phyloP scores from a whole-genome alignment of 2,329 filamentous ascomycete genomes.

The Gremmenia infestans region DNA sequence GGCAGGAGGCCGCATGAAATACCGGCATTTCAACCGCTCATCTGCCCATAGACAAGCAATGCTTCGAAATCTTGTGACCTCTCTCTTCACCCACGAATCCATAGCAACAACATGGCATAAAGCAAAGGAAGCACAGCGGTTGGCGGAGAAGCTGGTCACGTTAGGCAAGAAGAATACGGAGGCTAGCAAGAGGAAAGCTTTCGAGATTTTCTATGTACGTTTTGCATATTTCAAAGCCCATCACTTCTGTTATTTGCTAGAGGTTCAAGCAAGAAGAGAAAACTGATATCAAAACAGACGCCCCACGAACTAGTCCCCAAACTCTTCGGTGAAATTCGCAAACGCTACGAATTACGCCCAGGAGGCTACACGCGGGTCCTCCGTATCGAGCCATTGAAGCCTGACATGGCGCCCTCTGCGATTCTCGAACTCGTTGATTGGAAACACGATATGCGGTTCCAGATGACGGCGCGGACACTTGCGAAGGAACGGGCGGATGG shows the following conservation, averaged over 20 bases:
- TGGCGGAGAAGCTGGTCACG: slow-evolving; percentile 93
- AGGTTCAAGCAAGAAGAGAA: background rate
- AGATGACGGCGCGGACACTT: slow-evolving; percentile 82
- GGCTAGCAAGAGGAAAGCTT: slow-evolving; percentile 68
- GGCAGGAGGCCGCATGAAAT: slow-evolving; percentile 83
- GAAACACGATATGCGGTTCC: slow-evolving; percentile 88
- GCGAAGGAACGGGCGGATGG: slow-evolving; percentile 56
- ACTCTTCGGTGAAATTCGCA: slow-evolving; percentile 76
- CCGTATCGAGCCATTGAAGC: slow-evolving; percentile 81
- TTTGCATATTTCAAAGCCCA: background rate
- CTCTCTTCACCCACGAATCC: slow-evolving; percentile 86
- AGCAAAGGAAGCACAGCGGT: slow-evolving; percentile 90
- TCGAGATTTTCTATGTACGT: slow-evolving; percentile 80
- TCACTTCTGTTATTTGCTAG: background rate
- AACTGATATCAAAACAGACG: slow-evolving; percentile 43
- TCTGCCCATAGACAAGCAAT: slow-evolving; percentile 88
- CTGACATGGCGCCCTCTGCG: slow-evolving; percentile 82
- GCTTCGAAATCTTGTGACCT: slow-evolving; percentile 92
- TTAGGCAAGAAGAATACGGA: slow-evolving; percentile 90
- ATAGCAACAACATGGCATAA: slow-evolving; percentile 95
- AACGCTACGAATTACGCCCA: slow-evolving; percentile 72
- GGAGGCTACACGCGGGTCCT: slow-evolving; percentile 95
- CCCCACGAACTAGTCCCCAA: slow-evolving; percentile 71
- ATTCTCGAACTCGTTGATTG: slow-evolving; percentile 95
- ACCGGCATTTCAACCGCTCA: slow-evolving; percentile 79